A percentile compares a stretch with the other conserved stretches of the same genome.
Conservation (phyloP, 148 eudicot species). For the Pouteria glomerata region DNA sequence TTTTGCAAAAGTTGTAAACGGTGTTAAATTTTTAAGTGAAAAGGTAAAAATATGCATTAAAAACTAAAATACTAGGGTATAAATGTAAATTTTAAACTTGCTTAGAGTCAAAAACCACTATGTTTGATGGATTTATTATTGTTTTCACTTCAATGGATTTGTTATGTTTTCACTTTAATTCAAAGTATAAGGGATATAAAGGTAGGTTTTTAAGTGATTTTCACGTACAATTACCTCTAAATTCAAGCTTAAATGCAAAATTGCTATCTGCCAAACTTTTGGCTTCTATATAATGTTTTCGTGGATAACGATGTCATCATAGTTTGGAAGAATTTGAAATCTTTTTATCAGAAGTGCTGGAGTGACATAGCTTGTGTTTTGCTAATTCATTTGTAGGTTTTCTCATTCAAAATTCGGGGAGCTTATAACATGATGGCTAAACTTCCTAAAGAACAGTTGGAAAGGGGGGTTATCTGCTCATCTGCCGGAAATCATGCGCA, state of each 20-base stretch:
- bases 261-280: neutral
- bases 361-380: neutral
- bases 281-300: neutral
- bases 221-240: no score
- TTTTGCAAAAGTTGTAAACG: no score
- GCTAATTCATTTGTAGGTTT: constrained; percentile 47
- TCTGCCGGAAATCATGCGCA: constrained; percentile 99
- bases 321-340: neutral
- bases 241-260: neutral
- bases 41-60: no score
- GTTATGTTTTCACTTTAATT: no score
- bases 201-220: no score
- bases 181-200: no score
- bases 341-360: neutral
- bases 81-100: no score
- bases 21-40: no score
- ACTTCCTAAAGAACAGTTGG: constrained; percentile 67
- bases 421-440: constrained; percentile 98
- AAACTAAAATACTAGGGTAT: no score
- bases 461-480: constrained; percentile 86
- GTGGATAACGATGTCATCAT: neutral
- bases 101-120: no score
- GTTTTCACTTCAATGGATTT: no score
- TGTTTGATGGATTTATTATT: no score
- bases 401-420: constrained; percentile 92